A percentile compares a stretch with the other conserved stretches of the same genome.
Evolutionary conservation across 805 yeast species (phyloP).

Genomic region (Scheffersomyces lignosus): DNA sequence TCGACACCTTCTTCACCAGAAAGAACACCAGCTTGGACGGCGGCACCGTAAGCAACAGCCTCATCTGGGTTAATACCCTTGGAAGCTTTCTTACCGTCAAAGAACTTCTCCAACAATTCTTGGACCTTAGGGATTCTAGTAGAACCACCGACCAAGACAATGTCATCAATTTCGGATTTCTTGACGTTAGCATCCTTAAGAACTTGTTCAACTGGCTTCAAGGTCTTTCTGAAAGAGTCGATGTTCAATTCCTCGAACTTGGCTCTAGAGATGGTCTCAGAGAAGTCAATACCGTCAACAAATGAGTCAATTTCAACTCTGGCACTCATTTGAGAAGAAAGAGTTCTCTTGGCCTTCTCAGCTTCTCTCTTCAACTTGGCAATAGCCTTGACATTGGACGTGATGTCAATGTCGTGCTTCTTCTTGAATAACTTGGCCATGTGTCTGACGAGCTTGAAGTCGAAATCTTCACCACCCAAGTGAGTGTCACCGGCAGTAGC

Average conservation of each 20-base stretch:
- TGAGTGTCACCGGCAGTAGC: constrained; percentile 53
- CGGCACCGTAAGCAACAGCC: constrained; percentile 69
- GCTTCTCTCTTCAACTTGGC: constrained; percentile 49
- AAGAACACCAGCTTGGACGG: constrained; percentile 98
- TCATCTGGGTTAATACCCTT: constrained; percentile 52
- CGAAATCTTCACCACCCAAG: constrained; percentile 54
- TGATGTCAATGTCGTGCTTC: constrained; percentile 44
- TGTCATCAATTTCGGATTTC: constrained; percentile 46
- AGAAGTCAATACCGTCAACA: constrained; percentile 49
- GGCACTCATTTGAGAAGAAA: constrained; percentile 45
- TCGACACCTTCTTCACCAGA: constrained; percentile 96
- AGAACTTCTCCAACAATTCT: constrained; percentile 46
- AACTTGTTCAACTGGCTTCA: constrained; percentile 49
- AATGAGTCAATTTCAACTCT: constrained; percentile 48
- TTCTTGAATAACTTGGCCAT: constrained; percentile 44
- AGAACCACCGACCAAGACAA: constrained; percentile 51
- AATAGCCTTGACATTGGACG: constrained; percentile 42
- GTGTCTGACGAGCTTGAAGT: constrained; percentile 44
- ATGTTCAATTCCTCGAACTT: constrained; percentile 49
- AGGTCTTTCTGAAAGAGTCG: constrained; percentile 45
- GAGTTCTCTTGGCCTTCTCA: constrained; percentile 50
- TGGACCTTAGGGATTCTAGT: constrained; percentile 53
- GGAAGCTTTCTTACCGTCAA: constrained; percentile 48
- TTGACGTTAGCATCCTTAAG: constrained; percentile 46
- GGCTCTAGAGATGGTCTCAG: constrained; percentile 48